Conservation (phyloP, 345 rosid genomes). For the Moricandia moricandioides region DNA sequence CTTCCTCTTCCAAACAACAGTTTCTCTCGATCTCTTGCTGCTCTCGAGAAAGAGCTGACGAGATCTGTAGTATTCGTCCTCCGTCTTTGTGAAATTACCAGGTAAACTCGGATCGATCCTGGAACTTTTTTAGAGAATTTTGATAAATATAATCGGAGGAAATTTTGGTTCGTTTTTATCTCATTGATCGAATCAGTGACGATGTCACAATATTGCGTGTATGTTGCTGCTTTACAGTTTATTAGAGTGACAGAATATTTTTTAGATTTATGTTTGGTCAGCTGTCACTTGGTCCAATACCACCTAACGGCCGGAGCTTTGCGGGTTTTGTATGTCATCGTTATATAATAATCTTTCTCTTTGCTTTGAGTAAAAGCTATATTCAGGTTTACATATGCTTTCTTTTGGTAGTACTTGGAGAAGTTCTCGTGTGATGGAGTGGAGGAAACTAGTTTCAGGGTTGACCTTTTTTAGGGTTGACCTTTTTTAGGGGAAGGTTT, state of each 20-base stretch:
- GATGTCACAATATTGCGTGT: constrained; percentile 17
- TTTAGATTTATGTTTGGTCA: constrained; percentile 36
- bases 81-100: constrained; percentile 16
- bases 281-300: constrained; percentile 45
- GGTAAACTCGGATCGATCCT: constrained; percentile 33
- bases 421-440: neutral
- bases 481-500: constrained; percentile 12
- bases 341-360: neutral
- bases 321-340: constrained; percentile 18
- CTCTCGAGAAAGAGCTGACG: constrained; percentile 16
- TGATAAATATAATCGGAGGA: neutral
- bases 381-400: neutral
- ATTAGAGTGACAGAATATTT: constrained; percentile 28
- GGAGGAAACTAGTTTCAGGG: constrained; percentile 27
- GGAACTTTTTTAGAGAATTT: constrained; percentile 1
- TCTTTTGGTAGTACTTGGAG: neutral
- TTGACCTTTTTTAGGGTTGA: constrained; percentile 21
- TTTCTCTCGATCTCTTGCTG: constrained; percentile 30
- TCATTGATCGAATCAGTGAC: neutral
- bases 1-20: constrained; percentile 21
- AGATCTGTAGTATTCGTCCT: constrained; percentile 25
- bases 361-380: constrained; percentile 52
- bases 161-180: neutral
- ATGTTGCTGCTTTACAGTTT: constrained; percentile 42
- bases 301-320: constrained; percentile 41